Conservation (phyloP, 1,284 basidiomycete species). For the Irpex sp. region DNA sequence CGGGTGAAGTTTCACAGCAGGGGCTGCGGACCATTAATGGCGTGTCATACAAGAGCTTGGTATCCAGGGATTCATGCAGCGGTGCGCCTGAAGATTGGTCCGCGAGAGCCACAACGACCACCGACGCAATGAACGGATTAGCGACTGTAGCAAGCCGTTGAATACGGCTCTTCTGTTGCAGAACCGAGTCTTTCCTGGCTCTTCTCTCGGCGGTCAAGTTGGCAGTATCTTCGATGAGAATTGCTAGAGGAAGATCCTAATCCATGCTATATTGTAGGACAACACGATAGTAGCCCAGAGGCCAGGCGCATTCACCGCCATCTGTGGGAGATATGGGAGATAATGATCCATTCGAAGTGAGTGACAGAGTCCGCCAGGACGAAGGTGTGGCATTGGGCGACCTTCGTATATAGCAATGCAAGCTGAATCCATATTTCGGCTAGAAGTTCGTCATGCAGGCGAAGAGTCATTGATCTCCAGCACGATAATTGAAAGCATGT, state of each 20-base stretch:
- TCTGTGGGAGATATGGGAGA: not conserved
- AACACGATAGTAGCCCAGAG: not conserved
- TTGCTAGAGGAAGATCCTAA: not conserved
- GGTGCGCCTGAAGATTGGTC: not conserved
- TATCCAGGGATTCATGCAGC: not conserved
- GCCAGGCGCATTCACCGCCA: not conserved
- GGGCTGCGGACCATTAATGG: too few species aligned
- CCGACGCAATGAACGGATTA: not conserved
- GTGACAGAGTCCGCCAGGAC: not conserved
- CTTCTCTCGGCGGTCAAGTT: not conserved
- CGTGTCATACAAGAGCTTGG: too few species aligned
- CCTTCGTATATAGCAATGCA: not conserved
- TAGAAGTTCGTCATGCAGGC: not conserved
- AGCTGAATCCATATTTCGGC: not conserved
- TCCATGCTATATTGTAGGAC: not conserved
- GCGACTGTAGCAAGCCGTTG: not conserved
- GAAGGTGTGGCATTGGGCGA: too few species aligned
- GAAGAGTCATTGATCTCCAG: not conserved
- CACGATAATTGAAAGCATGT: not conserved
- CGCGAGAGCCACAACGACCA: not conserved
- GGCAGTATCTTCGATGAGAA: not conserved
- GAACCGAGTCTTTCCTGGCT: not conserved
- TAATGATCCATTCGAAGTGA: not conserved
- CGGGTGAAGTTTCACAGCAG: too few species aligned
- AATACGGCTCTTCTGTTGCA: not conserved